These are phyloP conservation scores for Yamadazyma phyllophila DNA, from an alignment of 805 yeast genomes.

Conservation along the genomic window DNA sequence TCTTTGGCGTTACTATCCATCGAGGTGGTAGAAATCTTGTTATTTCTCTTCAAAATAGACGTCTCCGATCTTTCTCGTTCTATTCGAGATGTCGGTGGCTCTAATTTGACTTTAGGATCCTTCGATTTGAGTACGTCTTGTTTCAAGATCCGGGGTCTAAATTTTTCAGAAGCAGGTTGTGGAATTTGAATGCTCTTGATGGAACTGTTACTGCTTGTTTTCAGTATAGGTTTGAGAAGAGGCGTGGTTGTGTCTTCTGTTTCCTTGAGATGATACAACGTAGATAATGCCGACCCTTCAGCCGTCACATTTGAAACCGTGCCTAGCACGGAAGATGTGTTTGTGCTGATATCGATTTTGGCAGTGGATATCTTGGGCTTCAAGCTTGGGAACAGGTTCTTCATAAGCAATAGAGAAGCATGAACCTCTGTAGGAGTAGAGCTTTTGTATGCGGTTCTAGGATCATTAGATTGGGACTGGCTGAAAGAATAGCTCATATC, in stretches of 20 bases:
- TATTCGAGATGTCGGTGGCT: constrained; percentile 2
- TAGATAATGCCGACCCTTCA: constrained; percentile 36
- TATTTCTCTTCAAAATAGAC: constrained; percentile 8
- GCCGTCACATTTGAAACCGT: constrained; percentile 28
- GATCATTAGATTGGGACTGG: neutral
- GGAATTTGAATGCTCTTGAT: constrained; percentile 5
- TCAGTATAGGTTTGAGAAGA: constrained; percentile 4
- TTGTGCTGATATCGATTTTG: constrained; percentile 26
- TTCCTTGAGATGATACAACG: constrained; percentile 35
- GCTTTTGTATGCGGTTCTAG: neutral
- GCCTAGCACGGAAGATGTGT: constrained; percentile 35
- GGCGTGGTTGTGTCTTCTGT: constrained; percentile 9
- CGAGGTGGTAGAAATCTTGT: constrained; percentile 8
- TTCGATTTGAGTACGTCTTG: neutral
- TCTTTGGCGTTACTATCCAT: neutral
- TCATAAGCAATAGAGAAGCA: constrained; percentile 13
- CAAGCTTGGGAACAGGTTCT: constrained; percentile 2
- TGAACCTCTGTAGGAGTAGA: constrained; percentile 14
- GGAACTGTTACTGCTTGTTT: constrained; percentile 4
- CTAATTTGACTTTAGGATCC: constrained; percentile 8
- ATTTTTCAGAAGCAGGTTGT: neutral
- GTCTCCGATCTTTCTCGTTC: constrained; percentile 13
- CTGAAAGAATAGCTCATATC: constrained; percentile 7
- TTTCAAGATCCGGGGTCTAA: constrained; percentile 8
- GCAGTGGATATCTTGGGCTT: constrained; percentile 17